Evolutionary conservation across 345 rosid genomes (phyloP).

Genomic region (Euphorbia pulcherrima): DNA sequence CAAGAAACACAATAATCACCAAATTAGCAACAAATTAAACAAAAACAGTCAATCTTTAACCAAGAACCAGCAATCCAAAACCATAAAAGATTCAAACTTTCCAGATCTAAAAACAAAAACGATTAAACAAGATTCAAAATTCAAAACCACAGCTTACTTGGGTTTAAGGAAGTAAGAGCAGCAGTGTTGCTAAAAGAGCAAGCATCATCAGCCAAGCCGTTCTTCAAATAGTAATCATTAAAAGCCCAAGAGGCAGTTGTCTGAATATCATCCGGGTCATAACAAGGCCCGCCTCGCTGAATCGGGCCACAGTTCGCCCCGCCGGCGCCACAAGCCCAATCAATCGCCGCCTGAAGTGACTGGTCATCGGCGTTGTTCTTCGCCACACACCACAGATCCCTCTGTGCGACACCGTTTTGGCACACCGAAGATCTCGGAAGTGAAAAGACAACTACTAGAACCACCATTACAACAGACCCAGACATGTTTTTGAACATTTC

Average conservation of each 20-base stretch:
- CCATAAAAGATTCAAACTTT: background rate
- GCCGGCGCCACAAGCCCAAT: conserved; percentile 81
- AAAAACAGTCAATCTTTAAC: background rate
- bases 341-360: conserved; percentile 54
- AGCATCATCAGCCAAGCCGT: conserved; percentile 65
- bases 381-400: conserved; percentile 86
- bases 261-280: conserved; percentile 49
- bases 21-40: background rate
- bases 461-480: background rate
- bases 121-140: background rate
- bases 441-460: conserved; percentile 2
- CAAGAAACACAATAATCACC: background rate
- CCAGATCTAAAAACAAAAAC: background rate
- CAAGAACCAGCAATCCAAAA: background rate
- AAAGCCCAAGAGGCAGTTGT: conserved; percentile 70
- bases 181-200: conserved; percentile 68
- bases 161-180: conserved; percentile 67
- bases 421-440: background rate
- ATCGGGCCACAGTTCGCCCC: conserved; percentile 56
- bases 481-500: conserved; percentile 2
- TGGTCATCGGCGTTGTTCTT: conserved; percentile 82
- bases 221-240: conserved; percentile 67
- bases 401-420: conserved; percentile 25
- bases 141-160: conserved; percentile 56
- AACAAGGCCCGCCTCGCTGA: conserved; percentile 67